Percentiles rank a stretch among this genome's conserved stretches.
phyloP scores from a whole-genome alignment of 1,284 basidiomycete genomes.

The Sporisorium reilianum region DNA sequence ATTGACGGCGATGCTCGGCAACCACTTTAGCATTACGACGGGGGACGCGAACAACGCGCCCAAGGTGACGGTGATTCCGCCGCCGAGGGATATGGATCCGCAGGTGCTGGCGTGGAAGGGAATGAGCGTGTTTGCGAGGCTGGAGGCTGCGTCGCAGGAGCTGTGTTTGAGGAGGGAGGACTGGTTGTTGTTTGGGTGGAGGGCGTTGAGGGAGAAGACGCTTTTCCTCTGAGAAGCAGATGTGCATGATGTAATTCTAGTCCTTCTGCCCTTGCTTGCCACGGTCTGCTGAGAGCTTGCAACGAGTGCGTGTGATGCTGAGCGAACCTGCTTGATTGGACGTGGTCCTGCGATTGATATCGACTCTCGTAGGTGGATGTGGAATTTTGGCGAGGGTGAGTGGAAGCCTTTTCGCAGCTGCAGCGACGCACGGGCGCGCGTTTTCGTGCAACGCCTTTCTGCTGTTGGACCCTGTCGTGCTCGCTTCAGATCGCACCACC shows the following conservation, averaged over 20 bases:
- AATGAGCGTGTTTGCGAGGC: constrained; percentile 89
- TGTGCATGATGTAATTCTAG: constrained; percentile 7
- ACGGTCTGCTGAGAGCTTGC: not conserved
- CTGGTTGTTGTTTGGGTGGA: constrained; percentile 77
- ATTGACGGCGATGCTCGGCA: constrained; percentile 26
- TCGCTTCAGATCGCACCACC: constrained; percentile 1
- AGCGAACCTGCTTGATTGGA: not conserved
- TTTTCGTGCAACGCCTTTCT: not conserved
- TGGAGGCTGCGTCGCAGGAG: constrained; percentile 84
- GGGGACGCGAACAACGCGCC: constrained; percentile 50
- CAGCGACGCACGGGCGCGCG: constrained; percentile 16
- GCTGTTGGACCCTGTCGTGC: not conserved
- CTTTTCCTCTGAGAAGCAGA: constrained; percentile 37
- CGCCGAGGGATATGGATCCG: constrained; percentile 92
- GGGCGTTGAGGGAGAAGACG: constrained; percentile 72
- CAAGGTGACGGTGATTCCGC: constrained; percentile 84
- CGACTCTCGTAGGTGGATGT: not conserved
- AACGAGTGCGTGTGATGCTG: not conserved
- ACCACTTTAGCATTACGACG: constrained; percentile 28
- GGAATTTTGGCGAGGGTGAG: too few species aligned
- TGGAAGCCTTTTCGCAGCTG: not conserved
- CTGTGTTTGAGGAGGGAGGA: constrained; percentile 88
- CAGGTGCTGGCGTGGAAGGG: constrained; percentile 94
- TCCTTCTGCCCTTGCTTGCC: not conserved
- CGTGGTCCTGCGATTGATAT: not conserved